These are phyloP conservation scores for Leccinellum albellum DNA, from an alignment of 768 basidiomycete species.

Conservation along the genomic window DNA sequence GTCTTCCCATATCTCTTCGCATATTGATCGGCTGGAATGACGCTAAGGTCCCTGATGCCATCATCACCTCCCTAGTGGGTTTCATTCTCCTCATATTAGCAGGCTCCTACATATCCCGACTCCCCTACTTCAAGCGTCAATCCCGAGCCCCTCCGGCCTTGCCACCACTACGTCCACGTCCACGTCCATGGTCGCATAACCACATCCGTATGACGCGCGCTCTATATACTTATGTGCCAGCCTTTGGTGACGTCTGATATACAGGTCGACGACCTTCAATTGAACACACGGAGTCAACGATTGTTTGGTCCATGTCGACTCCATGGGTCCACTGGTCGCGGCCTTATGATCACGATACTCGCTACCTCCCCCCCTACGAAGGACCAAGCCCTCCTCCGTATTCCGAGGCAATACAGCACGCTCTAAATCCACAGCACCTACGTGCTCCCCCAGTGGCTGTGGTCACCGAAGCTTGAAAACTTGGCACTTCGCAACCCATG, in stretches of 20 bases:
- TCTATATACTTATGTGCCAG: not conserved
- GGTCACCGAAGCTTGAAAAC: not conserved
- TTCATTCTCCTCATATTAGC: conserved; percentile 11
- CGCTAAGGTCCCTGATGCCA: not conserved
- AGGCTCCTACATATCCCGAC: conserved; percentile 1
- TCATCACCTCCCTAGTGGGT: conserved; percentile 1
- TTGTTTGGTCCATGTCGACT: not conserved
- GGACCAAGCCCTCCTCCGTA: conserved; percentile 15
- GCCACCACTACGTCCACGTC: not conserved
- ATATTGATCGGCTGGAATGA: not conserved
- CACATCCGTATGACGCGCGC: not conserved
- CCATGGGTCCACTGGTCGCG: not conserved
- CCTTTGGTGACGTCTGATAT: not conserved
- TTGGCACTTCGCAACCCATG: not conserved
- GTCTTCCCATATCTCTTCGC: not conserved
- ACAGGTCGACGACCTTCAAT: not conserved
- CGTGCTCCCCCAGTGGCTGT: conserved; percentile 1
- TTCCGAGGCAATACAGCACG: not conserved
- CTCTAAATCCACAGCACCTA: not conserved
- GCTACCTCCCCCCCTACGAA: conserved; percentile 8
- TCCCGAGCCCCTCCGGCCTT: not conserved
- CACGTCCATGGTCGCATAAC: not conserved
- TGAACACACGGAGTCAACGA: conserved; percentile 3
- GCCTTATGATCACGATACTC: not conserved
- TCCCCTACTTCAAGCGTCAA: not conserved